phyloP scores from a whole-genome alignment of 345 rosid species.

The Murraya koenigii region DNA sequence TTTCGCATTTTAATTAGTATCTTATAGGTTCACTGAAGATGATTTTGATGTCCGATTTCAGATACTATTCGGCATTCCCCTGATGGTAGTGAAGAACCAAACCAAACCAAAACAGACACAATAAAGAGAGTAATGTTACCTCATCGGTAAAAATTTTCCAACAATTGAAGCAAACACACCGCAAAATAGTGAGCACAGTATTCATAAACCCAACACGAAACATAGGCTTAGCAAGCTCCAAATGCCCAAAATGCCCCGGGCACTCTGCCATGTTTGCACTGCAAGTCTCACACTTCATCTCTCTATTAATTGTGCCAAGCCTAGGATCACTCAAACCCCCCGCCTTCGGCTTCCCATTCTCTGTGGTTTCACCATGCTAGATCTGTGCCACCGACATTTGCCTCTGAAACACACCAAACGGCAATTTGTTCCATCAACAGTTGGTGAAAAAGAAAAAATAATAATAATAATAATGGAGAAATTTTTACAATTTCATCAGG shows the following conservation, averaged over 20 bases:
- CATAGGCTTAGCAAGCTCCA: conserved; percentile 98
- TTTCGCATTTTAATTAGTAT: background rate
- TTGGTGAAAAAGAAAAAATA: background rate
- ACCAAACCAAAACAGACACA: background rate
- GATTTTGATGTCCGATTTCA: background rate
- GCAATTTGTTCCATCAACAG: background rate
- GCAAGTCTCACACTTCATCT: conserved; percentile 87
- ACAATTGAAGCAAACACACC: conserved; percentile 93
- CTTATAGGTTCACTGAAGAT: background rate
- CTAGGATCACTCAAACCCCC: conserved; percentile 80
- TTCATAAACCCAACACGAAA: conserved; percentile 88
- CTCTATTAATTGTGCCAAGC: conserved; percentile 87
- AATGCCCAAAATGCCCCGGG: conserved; percentile 92
- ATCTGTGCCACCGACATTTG: conserved; percentile 91
- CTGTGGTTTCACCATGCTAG: conserved; percentile 82
- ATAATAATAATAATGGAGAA: background rate
- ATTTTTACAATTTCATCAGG: conserved; percentile 87
- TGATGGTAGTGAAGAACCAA: background rate
- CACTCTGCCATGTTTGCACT: conserved; percentile 95
- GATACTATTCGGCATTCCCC: background rate
- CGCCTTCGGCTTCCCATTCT: conserved; percentile 80
- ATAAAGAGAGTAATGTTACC: conserved; percentile 37
- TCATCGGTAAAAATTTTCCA: conserved; percentile 82
- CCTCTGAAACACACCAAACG: conserved; percentile 52
- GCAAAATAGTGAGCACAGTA: conserved; percentile 87